Evolutionary conservation across 345 rosid species (phyloP), one percentile per base, ranked within the genome.

Genomic region (Populus pruinosa): DNA sequence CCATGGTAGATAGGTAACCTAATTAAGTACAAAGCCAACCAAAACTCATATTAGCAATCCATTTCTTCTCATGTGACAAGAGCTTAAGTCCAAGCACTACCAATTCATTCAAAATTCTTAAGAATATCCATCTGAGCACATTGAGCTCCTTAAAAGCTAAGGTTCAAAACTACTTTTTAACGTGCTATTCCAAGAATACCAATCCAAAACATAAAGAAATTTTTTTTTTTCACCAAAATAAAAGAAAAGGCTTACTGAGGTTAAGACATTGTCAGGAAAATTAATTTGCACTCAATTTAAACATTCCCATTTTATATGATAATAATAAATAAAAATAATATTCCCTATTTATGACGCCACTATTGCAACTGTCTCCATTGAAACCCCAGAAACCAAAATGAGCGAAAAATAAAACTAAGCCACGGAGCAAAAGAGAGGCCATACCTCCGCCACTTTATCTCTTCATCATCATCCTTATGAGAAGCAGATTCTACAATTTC

Each of bases 391-490:
- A 59, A 59, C 29, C 16, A 59, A 10, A 23, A 78, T 67, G 20
- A 17, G 61, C 35, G 18, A 36, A 56, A 36, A 38, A 27, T 39
- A 18, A 38, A 59, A 64, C 31, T 8, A 20, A 8, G 14, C 1
- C 11, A 53, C n/a, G 20, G 12, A 31, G 27, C 18, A 56, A 36
- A 47, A 62, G 20, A 63, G 77, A 21, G 27, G 63, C 21, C 87
- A 61, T 91, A 94, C 97, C 86, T 76, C 73, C 87, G 85, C 98
- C 98, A 94, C 82, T 88, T 89, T 75, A 72, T 87, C 86, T 93
- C 97, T 82, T 92, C 98, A 67, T 87, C 91, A 78, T 33, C 87
- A 49, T 84, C 87, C 92, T 90, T 87, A 73, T 81, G 41, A 75
- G 82, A 82, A 72, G 86, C 83, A 20, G 43, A 64, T 44, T 43